phyloP scores from a whole-genome alignment of 345 rosid genomes.

The Physaria fendleri region DNA sequence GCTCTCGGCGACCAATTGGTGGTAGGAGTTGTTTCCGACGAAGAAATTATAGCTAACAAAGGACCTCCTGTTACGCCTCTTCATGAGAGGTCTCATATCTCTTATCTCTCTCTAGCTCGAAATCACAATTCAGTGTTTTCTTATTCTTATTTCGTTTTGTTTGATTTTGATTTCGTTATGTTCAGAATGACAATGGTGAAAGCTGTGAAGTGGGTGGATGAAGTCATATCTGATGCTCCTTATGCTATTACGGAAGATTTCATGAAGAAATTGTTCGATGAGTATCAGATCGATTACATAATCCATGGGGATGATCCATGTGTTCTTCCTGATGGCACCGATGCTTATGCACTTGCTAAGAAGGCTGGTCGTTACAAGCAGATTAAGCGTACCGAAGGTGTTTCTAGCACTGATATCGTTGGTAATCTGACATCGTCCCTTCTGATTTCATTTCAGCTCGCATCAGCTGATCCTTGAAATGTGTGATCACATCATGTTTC shows the following conservation, averaged over 20 bases:
- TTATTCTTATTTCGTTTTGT: neutral
- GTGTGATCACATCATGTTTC: neutral
- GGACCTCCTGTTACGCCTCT: slow-evolving; percentile 90
- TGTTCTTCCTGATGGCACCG: slow-evolving; percentile 90
- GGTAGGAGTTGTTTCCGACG: slow-evolving; percentile 87
- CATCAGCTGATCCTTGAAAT: neutral
- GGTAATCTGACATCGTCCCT: slow-evolving; percentile 37
- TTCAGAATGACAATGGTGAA: slow-evolving; percentile 74
- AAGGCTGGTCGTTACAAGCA: slow-evolving; percentile 90
- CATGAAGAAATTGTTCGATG: slow-evolving; percentile 74
- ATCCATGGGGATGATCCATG: slow-evolving; percentile 98
- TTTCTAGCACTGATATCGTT: slow-evolving; percentile 98
- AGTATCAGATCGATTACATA: slow-evolving; percentile 77
- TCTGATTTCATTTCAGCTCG: neutral
- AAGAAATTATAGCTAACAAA: slow-evolving; percentile 85
- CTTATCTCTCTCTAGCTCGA: neutral
- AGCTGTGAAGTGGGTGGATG: slow-evolving; percentile 96
- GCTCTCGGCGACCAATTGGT: slow-evolving; percentile 89
- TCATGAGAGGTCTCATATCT: slow-evolving; percentile 87
- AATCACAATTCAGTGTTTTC: neutral
- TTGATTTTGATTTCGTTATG: neutral
- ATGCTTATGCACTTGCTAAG: slow-evolving; percentile 91
- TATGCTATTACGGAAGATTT: slow-evolving; percentile 83
- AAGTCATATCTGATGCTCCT: slow-evolving; percentile 84
- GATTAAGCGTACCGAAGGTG: slow-evolving; percentile 97